Conservation (phyloP, 2,329 filamentous ascomycete genomes). For the Aspergillus ruber region DNA sequence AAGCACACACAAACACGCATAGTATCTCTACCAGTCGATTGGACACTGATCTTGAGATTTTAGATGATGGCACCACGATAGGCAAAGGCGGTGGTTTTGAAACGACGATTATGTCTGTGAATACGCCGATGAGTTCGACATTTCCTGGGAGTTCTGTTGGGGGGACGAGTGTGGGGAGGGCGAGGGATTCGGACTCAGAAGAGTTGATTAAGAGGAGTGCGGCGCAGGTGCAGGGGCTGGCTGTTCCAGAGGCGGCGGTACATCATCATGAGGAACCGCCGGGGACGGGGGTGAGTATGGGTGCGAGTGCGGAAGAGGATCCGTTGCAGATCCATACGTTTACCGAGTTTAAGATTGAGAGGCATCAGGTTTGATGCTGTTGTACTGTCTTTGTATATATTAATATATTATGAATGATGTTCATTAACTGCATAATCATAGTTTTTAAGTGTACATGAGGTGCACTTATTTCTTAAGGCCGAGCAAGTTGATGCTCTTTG, state of each 20-base stretch:
- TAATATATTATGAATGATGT: no score
- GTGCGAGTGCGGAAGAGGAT: neutral
- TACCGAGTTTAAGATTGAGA: slow-evolving; percentile 12
- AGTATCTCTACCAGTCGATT: neutral
- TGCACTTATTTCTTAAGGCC: slow-evolving; percentile 74
- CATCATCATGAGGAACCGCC: neutral
- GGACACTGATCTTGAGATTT: neutral
- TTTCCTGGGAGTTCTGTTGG: no score
- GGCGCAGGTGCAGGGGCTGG: slow-evolving; percentile 5
- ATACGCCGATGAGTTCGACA: neutral
- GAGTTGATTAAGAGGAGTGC: neutral
- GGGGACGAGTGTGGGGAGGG: neutral
- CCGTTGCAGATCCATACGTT: slow-evolving; percentile 7
- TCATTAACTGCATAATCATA: no score
- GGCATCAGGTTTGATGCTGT: neutral
- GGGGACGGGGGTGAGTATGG: neutral
- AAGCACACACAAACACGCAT: neutral
- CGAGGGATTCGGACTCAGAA: neutral
- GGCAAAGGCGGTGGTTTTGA: neutral
- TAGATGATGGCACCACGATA: neutral
- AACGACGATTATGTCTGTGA: slow-evolving; percentile 4
- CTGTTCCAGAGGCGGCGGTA: neutral
- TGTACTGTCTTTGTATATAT: no score
- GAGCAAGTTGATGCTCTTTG: slow-evolving; percentile 93
- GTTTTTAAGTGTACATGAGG: no score